phyloP scores from a whole-genome alignment of 2,329 filamentous ascomycete species.

The Colletotrichum musae region DNA sequence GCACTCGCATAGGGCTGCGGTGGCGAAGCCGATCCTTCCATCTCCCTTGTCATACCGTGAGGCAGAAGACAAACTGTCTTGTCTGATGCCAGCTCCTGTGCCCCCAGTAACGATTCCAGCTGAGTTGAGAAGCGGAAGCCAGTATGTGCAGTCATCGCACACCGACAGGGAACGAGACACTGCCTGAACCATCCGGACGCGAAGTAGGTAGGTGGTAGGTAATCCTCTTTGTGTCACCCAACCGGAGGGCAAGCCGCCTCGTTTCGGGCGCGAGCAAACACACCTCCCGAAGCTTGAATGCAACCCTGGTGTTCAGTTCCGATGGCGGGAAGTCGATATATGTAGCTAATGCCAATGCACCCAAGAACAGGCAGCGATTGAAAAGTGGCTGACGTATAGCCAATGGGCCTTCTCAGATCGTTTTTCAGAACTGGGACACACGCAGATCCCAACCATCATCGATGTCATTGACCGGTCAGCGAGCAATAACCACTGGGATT shows the following conservation, averaged over 20 bases:
- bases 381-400: constrained; percentile 17
- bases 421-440: constrained; percentile 2
- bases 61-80: not conserved
- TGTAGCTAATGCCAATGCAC: constrained; percentile 13
- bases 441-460: constrained; percentile 16
- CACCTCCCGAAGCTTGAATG: not conserved
- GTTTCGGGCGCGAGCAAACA: constrained; percentile 14
- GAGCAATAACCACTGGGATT: constrained; percentile 2
- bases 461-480: constrained; percentile 11
- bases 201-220: not conserved
- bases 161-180: not conserved
- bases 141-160: not conserved
- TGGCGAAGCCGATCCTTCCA: constrained; percentile 27
- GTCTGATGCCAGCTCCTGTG: not conserved
- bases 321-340: not conserved
- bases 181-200: not conserved
- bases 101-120: not conserved
- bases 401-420: constrained; percentile 15
- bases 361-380: constrained; percentile 20
- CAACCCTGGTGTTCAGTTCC: not conserved
- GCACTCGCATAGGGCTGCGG: constrained; percentile 5
- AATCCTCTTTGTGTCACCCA: not conserved
- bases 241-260: constrained; percentile 7
- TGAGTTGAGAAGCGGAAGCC: not conserved
- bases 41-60: constrained; percentile 21